phyloP scores from a whole-genome alignment of 352 stramenopile genomes.

The Elongisporangium prolatum region DNA sequence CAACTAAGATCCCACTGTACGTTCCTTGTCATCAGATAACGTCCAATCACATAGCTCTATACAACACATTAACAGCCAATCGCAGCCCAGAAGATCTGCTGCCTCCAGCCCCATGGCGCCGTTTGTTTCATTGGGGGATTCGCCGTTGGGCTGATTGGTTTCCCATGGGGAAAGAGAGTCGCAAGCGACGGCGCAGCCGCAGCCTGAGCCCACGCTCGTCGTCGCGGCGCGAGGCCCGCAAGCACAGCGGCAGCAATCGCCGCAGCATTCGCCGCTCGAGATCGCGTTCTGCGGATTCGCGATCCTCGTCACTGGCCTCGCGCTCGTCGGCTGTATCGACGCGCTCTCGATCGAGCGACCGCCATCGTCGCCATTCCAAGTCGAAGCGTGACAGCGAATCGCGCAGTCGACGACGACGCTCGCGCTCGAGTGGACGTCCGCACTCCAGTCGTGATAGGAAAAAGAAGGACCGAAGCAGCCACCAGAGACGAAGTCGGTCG shows the following conservation, averaged over 20 bases:
- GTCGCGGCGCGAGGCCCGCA: conserved; percentile 5
- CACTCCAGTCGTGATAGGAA: conserved; percentile 8
- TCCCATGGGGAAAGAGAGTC: conserved; percentile 7
- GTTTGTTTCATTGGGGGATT: neutral
- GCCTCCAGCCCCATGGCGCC: neutral
- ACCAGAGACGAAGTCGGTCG: conserved; percentile 1
- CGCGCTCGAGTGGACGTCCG: conserved; percentile 1
- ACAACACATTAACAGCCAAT: neutral
- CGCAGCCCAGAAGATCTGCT: neutral
- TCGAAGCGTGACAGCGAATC: conserved; percentile 7
- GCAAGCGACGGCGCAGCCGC: conserved; percentile 23
- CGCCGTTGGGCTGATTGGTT: neutral
- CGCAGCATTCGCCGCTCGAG: conserved; percentile 12
- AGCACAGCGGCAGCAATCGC: conserved; percentile 9
- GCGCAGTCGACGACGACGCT: conserved; percentile 1
- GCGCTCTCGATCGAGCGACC: conserved; percentile 35
- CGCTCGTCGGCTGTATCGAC: conserved; percentile 20
- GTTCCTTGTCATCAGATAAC: neutral
- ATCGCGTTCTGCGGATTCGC: conserved; percentile 9
- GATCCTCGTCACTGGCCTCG: conserved; percentile 20
- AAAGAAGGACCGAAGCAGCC: conserved; percentile 13
- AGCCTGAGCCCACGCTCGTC: conserved; percentile 12
- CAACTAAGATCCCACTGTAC: neutral
- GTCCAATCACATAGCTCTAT: neutral
- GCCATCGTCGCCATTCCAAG: conserved; percentile 20